Evolutionary conservation across 768 basidiomycete genomes (phyloP), one percentile per base, ranked within the genome.

Genomic region (Panellus pusillus): DNA sequence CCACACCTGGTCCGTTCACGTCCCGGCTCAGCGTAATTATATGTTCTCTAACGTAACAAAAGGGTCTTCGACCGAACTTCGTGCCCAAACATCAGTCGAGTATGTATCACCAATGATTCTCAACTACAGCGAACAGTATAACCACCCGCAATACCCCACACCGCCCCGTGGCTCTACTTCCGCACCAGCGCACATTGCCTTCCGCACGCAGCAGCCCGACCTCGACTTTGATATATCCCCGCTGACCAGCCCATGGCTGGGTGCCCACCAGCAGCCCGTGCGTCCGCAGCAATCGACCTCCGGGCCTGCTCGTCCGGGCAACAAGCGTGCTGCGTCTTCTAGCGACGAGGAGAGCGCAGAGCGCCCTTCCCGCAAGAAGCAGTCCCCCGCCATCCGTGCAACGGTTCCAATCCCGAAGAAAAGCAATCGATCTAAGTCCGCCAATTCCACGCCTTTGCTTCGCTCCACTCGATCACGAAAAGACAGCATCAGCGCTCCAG

Each of bases 231-330:
- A 92, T 55, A 82, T 92, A 44, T 89, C 88, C 1, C 89, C 90
- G 0, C 72, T 92, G 18, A 88, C 88, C 0, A 91, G 89, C 59
- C 89, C 89, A 1, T 91, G 89, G 87, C 76, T 92, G 0, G 86
- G 83, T 4, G 79, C 88, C 5, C 75, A 80, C 47, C 75, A 77
- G 20, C 72, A 74, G 35, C 62, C 62, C 18, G 59, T 67, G 17
- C 59, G 62, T 11, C 66, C 57, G 18, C 58, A 60, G 44, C 55
- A 50, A 44, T 55, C 53, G 2, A 24, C 24, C 27, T 46, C 52
- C 20, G 45, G 63, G 24, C 27, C 59, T 7, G 50, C 66, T 14
- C 55, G 57, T 42, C 44, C 27, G 19, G 45, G 18, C 13, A 61
- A 66, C 4, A 77, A 73, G 52, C 87, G 88, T 12, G 74, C 76